Conservation (phyloP, 768 basidiomycete species). For the Gloeopeniophorella convolvens region DNA sequence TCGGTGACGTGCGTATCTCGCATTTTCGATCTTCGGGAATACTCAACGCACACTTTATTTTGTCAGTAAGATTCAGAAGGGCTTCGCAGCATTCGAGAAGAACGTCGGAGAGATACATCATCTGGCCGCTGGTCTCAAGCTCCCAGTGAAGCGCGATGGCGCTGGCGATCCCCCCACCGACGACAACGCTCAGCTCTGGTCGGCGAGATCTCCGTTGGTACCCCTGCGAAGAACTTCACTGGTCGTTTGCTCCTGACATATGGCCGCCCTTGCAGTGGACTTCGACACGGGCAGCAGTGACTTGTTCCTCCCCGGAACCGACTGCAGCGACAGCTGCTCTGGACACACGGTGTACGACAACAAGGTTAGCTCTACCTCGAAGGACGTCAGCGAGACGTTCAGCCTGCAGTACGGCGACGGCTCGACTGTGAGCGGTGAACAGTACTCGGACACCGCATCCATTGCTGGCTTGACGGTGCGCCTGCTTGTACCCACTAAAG, state of each 20-base stretch:
- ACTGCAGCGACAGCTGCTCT: slow-evolving; percentile 28
- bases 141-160: neutral
- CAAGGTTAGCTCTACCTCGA: slow-evolving; percentile 17
- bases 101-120: neutral
- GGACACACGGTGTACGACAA: slow-evolving; percentile 6
- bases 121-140: neutral
- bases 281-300: slow-evolving; percentile 33
- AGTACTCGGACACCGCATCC: slow-evolving; percentile 39
- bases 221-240: slow-evolving; percentile 3
- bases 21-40: neutral
- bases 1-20: neutral
- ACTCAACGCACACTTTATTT: no score
- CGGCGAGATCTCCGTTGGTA: slow-evolving; percentile 12
- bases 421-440: slow-evolving; percentile 32
- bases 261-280: slow-evolving; percentile 24
- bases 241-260: neutral
- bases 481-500: neutral
- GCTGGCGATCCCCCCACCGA: slow-evolving; percentile 1
- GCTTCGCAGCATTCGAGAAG: neutral
- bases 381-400: slow-evolving; percentile 25
- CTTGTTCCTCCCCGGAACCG: slow-evolving; percentile 30
- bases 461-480: slow-evolving; percentile 31
- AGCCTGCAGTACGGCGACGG: slow-evolving; percentile 36
- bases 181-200: neutral
- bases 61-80: slow-evolving; percentile 5